Base-by-base conservation (phyloP, 257 asterid genomes). In the Ophiorrhiza pumila region DNA sequence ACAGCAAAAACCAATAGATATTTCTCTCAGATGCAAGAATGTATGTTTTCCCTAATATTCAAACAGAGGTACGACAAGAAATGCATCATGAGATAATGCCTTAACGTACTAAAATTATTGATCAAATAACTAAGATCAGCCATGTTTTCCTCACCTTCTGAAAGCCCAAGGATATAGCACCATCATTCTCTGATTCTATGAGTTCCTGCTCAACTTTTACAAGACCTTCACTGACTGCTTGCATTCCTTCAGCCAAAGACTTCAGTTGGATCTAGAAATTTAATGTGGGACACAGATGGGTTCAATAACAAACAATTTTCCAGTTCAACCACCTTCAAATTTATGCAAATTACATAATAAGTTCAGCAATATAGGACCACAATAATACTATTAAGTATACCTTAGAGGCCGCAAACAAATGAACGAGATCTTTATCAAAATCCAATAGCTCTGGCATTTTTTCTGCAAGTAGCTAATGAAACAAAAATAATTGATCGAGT, bases 181-280 rank as follows among this genome's bases (percentile, higher is more conserved):
- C 98, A 67, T 93, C 98, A 80, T 83, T 89, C 77, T 89, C 96
- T 7, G 94, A 92, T 34, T 96, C 92, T 76, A 86, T 53, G 64
- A 93, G 94, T 87, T 93, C 98, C 79, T 89, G 96, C 76, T 93
- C 96, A 76, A 93, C 97, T 86, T 91, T 93, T 84, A 89, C 97
- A 76, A 93, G 97, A 81, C 98, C 98, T 83, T 93, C 91, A 85
- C 87, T 88, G 71, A 89, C 97, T 79, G 98, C 98, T 89, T 93
- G 97, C 97, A 93, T 93, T 88, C 91, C 98, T 82, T 93, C 98
- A 76, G 98, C 98, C 88, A 93, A 84, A 58, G 97, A 87, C 84
- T 93, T 93, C 81, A 93, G 80, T 89, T 89, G 96, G 80, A 91
- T 93, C 98, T 93, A 75, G 52, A 52, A 59, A 70, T n/a, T 69